Evolutionary conservation across 116 monocot species (phyloP), one percentile per base, ranked within the genome.

Genomic region (Cymodocea nodosa): DNA sequence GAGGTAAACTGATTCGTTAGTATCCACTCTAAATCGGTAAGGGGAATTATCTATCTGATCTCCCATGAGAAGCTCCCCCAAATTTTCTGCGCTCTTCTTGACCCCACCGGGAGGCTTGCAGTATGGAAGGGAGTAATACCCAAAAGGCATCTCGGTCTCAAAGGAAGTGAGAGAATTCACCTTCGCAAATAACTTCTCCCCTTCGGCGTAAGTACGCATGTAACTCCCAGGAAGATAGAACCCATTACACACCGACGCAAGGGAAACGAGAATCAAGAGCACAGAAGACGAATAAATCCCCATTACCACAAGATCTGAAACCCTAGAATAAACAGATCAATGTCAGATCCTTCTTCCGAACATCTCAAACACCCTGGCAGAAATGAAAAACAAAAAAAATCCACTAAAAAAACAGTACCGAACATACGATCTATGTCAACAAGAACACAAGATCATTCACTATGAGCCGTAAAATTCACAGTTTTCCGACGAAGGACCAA

Each of bases 31-130:
- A 67, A 86, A 86, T 4, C 51, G 68, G 59, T 86, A 86, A 10
- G 86, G 86, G 7, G 86, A 86, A 67, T 86, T 86, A 50, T 86
- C 86, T 37, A 86, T 86, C 71, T 82, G 86, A 62, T 86, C 86
- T 1, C 86, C 86, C 83, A 82, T 86, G 56, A 86, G 77, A n/a
- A 86, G 83, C 72, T 86, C 86, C 4, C 86, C 86, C 30, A 86
- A 62, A 49, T 86, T 86, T 59, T 86, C 86, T 5, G 86, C 86
- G n/a, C 80, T 80, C 62, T 86, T 86, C 80, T 86, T 82, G 51
- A 86, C 67, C 35, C 82, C 86, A 6, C 49, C 77, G 19, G 64
- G 64, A 13, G 86, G 86, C 16, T 49, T 56, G 77, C 86, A 86
- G 59, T 82, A 86, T 0, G 86, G 86, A 36, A 86, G 86, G 61